Base-by-base conservation (phyloP, 805 yeast species). In the Grigorovia transvaalensis region DNA sequence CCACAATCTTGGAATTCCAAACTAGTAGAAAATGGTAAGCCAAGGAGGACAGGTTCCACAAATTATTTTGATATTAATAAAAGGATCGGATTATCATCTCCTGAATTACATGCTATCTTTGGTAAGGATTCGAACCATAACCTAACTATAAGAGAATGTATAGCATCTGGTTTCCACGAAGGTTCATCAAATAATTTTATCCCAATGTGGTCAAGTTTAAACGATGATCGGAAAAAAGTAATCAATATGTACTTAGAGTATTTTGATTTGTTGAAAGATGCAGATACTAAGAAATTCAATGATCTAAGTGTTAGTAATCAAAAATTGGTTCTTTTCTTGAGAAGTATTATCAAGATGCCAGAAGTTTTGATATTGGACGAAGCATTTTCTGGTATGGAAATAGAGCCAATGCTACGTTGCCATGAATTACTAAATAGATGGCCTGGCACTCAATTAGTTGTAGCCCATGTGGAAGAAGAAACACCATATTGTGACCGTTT, bases 1-100 rank as follows among this genome's bases (percentile, higher is more conserved):
- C 99, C 99, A 1, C 96, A 91, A 68, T 83, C 96, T 1, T 91
- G 98, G 98, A 83, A 80, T 57, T 75, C 80, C 5, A 79, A 76
- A 20, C 75, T 93, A 20, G 71, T 88, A 46, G 75, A 84, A 57
- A 88, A 89, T 0, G 74, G 75, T 35, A 44, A 46, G 9, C 77
- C 81, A 9, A 76, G 97, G 44, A 76, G 75, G 53, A 82, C 90
- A 0, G 99, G 98, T 1, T 73, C 70, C 43, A 79, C 83, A 15
- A 82, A 80, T 54, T 90, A 85, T 63, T 88, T 88, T 61, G 85
- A 83, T 48, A 81, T 87, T 54, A 91, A 91, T 68, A 76, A 77
- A 46, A 61, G 67, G n/a, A 86, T 93, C 50, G 96, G 97, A 0
- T 81, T 86, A 58, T 77, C 95, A 0, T 85, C 96, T 1, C 99